Evolutionary conservation across 129 eudicot genomes (phyloP).

Genomic region (Lonicera japonica): DNA sequence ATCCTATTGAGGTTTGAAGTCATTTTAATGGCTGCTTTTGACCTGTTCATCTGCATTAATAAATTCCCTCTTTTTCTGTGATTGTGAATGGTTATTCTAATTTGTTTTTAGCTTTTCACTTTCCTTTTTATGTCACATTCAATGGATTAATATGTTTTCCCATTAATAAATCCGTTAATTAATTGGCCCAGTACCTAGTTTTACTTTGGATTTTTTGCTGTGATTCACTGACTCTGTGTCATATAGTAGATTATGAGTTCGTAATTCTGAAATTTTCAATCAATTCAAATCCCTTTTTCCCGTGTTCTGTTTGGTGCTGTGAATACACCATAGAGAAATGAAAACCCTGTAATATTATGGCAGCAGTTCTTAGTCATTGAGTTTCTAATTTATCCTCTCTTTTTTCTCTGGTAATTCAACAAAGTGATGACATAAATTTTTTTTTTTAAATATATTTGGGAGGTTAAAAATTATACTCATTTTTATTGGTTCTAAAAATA

Average conservation of each 20-base stretch:
- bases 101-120: neutral
- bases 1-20: conserved; percentile 16
- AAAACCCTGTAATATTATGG: conserved; percentile 6
- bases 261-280: neutral
- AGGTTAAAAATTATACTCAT: neutral
- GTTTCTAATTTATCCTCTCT: conserved; percentile 4
- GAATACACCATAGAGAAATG: neutral
- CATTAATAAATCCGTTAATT: conserved; percentile 23
- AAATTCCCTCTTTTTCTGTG: neutral
- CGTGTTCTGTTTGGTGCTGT: neutral
- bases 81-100: neutral
- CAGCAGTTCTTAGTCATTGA: conserved; percentile 14
- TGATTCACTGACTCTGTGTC: neutral
- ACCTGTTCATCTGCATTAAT: conserved; percentile 44
- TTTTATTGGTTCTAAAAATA: neutral
- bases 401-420: conserved; percentile 3
- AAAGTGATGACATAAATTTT: neutral
- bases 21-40: conserved; percentile 14
- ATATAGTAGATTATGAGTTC: neutral
- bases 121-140: no score
- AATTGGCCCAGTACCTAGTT: neutral
- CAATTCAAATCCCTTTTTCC: neutral
- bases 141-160: neutral
- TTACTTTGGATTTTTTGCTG: neutral
- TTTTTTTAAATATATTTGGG: neutral